Percentiles rank a stretch among this genome's conserved stretches.
Evolutionary conservation across 306 rosid species (phyloP).

Genomic region (Mimosa pudica): DNA sequence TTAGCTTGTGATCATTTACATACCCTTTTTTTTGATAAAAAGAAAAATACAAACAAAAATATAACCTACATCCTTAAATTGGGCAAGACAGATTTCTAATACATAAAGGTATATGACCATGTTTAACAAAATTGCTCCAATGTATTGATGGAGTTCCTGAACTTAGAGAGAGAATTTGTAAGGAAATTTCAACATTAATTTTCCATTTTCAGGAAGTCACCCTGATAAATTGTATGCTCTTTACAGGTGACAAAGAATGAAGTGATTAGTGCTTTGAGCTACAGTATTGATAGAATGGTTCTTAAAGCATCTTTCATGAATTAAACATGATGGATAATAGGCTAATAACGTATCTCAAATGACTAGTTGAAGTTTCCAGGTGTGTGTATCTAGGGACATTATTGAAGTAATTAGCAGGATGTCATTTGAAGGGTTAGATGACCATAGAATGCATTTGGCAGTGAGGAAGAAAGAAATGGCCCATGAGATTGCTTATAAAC

Average conservation of each 20-base stretch:
- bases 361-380: constrained; percentile 55
- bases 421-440: constrained; percentile 69
- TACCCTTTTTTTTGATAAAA: too few relatives aligned
- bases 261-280: constrained; percentile 65
- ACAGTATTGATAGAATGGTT: constrained; percentile 78
- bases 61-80: too few relatives aligned
- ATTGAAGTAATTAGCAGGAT: constrained; percentile 63
- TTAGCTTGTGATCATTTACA: not conserved
- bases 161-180: too few relatives aligned
- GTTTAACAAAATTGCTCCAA: too few relatives aligned
- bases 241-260: constrained; percentile 74
- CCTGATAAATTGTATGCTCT: constrained; percentile 33
- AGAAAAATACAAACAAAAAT: too few relatives aligned
- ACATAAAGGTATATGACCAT: too few relatives aligned
- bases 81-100: too few relatives aligned
- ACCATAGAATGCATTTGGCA: constrained; percentile 57
- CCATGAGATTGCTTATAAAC: constrained; percentile 59
- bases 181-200: constrained; percentile 3
- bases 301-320: constrained; percentile 21
- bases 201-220: constrained; percentile 1
- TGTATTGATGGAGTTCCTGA: too few relatives aligned
- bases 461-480: constrained; percentile 81
- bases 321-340: not conserved
- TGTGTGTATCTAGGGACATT: constrained; percentile 78
- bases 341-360: constrained; percentile 17